Conservation (phyloP, 208 protist genomes). For the Trypanosoma grayi region DNA sequence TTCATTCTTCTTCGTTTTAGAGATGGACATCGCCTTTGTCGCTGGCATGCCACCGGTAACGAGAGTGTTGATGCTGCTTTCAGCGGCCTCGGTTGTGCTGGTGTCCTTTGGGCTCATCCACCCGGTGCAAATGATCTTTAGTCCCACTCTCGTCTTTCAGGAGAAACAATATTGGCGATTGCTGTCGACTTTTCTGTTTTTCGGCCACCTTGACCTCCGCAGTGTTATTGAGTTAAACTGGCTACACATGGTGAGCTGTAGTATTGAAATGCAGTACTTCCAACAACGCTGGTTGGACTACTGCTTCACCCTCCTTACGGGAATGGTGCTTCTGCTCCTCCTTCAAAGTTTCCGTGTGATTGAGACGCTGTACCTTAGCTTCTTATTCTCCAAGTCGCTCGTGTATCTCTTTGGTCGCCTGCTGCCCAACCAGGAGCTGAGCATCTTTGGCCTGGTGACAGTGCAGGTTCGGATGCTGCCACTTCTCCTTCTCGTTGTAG, state of each 20-base stretch:
- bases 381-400: slow-evolving; percentile 47
- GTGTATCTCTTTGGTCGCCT: slow-evolving; percentile 76
- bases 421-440: slow-evolving; percentile 50
- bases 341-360: slow-evolving; percentile 36
- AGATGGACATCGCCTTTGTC: slow-evolving; percentile 16
- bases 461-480: slow-evolving; percentile 58
- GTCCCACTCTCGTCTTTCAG: slow-evolving; percentile 61
- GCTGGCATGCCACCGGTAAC: slow-evolving; percentile 39
- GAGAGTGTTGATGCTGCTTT: slow-evolving; percentile 24
- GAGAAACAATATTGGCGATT: slow-evolving; percentile 86
- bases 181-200: slow-evolving; percentile 71
- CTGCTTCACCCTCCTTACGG: slow-evolving; percentile 52
- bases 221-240: slow-evolving; percentile 61
- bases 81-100: slow-evolving; percentile 40
- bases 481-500: slow-evolving; percentile 48
- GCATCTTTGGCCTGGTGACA: slow-evolving; percentile 47
- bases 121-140: slow-evolving; percentile 71
- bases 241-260: slow-evolving; percentile 58
- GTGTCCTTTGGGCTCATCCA: slow-evolving; percentile 53
- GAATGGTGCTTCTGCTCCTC: slow-evolving; percentile 41
- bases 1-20: slow-evolving; percentile 5
- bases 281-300: slow-evolving; percentile 57
- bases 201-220: slow-evolving; percentile 51
- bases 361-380: slow-evolving; percentile 56
- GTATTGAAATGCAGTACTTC: slow-evolving; percentile 77